Percentiles rank a stretch among this genome's conserved stretches.
Evolutionary conservation across 2,329 filamentous ascomycete genomes (phyloP).

Genomic region (Falciphora oryzae): DNA sequence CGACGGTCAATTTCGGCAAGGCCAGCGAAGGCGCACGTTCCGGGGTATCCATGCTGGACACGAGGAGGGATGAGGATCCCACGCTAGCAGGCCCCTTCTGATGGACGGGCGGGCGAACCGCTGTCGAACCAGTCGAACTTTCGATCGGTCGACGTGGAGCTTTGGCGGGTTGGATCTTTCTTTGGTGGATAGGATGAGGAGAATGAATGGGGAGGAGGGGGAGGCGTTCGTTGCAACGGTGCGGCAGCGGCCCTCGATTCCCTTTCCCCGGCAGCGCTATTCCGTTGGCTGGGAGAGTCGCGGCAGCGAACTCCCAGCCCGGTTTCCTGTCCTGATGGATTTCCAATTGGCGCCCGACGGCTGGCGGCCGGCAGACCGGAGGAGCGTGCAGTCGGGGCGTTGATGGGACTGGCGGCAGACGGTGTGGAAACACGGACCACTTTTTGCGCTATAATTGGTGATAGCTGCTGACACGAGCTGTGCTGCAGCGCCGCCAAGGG

Average conservation of each 20-base stretch:
- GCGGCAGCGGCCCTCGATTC: too few relatives aligned
- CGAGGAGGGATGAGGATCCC: neutral
- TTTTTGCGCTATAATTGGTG: neutral
- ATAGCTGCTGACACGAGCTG: neutral
- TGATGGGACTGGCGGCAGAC: neutral
- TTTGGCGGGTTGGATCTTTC: neutral
- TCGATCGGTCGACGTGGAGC: neutral
- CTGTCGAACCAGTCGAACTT: neutral
- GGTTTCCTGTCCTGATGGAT: too few relatives aligned
- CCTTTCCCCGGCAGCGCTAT: too few relatives aligned
- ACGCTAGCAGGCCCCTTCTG: too few relatives aligned
- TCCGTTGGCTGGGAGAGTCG: neutral
- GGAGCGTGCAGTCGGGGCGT: too few relatives aligned
- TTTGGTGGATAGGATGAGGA: too few relatives aligned
- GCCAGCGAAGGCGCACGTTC: neutral
- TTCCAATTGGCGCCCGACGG: too few relatives aligned
- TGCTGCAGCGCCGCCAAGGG: neutral
- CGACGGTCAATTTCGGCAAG: neutral
- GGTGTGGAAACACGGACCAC: neutral
- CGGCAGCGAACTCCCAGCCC: too few relatives aligned
- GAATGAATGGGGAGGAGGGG: neutral
- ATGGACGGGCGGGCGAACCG: neutral
- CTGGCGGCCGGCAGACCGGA: too few relatives aligned
- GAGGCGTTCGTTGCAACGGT: neutral
- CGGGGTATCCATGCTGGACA: neutral